Percentiles rank a stretch among this genome's conserved stretches.
phyloP scores from a whole-genome alignment of 352 stramenopile species.

The Phytophthora pinifolia region DNA sequence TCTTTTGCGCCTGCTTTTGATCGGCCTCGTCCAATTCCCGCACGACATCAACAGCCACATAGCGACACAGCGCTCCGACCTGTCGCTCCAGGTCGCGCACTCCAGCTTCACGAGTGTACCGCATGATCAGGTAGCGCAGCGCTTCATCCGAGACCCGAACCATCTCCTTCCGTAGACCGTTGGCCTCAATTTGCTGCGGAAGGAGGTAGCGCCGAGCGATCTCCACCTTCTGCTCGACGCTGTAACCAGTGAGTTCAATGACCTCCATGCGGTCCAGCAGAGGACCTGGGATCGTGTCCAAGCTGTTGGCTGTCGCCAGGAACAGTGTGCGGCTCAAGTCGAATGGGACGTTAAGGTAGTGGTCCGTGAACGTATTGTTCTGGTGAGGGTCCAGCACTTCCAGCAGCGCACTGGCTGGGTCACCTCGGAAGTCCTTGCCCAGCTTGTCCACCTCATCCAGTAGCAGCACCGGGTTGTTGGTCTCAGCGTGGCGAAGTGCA shows the following conservation, averaged over 20 bases:
- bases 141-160: constrained; percentile 58
- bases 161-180: constrained; percentile 55
- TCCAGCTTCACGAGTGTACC: constrained; percentile 87
- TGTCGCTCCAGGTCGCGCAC: constrained; percentile 84
- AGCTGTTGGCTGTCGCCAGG: constrained; percentile 82
- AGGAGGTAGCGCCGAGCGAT: constrained; percentile 80
- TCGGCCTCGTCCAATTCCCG: constrained; percentile 40
- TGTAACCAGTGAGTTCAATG: constrained; percentile 83
- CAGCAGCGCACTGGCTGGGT: constrained; percentile 69
- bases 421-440: constrained; percentile 68
- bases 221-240: constrained; percentile 80
- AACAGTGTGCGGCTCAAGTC: constrained; percentile 87
- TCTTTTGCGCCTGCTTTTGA: constrained; percentile 12
- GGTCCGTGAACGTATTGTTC: constrained; percentile 86
- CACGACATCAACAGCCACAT: constrained; percentile 70
- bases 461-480: constrained; percentile 75
- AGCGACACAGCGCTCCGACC: constrained; percentile 73
- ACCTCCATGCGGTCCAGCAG: constrained; percentile 88
- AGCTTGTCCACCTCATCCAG: constrained; percentile 90
- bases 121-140: constrained; percentile 69
- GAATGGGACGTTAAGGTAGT: constrained; percentile 88
- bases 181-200: constrained; percentile 75
- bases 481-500: constrained; percentile 71
- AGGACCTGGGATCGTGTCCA: constrained; percentile 74
- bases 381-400: constrained; percentile 88